Percentiles rank a stretch among this genome's conserved stretches.
These are phyloP conservation scores for Mentha longifolia DNA, from an alignment of 257 asterid genomes.

Conservation along the genomic window DNA sequence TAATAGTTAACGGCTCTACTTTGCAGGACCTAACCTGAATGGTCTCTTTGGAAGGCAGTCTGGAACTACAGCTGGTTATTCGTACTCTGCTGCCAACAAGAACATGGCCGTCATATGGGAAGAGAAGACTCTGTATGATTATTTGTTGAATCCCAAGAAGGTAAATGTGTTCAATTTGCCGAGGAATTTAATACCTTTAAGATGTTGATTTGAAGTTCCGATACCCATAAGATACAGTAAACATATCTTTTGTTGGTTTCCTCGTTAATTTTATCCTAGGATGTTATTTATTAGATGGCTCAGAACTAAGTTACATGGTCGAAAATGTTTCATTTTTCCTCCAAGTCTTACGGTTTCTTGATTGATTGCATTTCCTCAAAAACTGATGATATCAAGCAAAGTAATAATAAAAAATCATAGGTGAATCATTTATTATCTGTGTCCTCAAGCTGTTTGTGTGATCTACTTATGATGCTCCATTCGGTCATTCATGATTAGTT, in stretches of 20 bases:
- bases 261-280: background rate
- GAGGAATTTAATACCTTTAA: background rate
- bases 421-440: too few relatives aligned
- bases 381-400: background rate
- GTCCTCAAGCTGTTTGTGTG: too few relatives aligned
- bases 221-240: background rate
- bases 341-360: background rate
- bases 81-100: slow-evolving; percentile 87
- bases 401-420: too few relatives aligned
- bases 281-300: background rate
- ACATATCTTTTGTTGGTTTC: slow-evolving; percentile 9
- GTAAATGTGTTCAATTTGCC: slow-evolving; percentile 33
- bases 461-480: background rate
- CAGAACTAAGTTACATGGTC: background rate
- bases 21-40: slow-evolving; percentile 76
- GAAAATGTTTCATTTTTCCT: background rate
- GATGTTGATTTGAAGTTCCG: background rate
- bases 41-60: slow-evolving; percentile 89
- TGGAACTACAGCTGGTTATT: slow-evolving; percentile 85
- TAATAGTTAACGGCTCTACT: slow-evolving; percentile 15
- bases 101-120: slow-evolving; percentile 80
- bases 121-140: slow-evolving; percentile 77
- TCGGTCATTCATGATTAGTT: background rate
- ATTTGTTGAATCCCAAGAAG: slow-evolving; percentile 89
- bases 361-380: background rate